Percentiles rank a stretch among this genome's conserved stretches.
Evolutionary conservation across 1,139 yeast species (phyloP).

Genomic region (Nadsonia starkeyi-henricii): DNA sequence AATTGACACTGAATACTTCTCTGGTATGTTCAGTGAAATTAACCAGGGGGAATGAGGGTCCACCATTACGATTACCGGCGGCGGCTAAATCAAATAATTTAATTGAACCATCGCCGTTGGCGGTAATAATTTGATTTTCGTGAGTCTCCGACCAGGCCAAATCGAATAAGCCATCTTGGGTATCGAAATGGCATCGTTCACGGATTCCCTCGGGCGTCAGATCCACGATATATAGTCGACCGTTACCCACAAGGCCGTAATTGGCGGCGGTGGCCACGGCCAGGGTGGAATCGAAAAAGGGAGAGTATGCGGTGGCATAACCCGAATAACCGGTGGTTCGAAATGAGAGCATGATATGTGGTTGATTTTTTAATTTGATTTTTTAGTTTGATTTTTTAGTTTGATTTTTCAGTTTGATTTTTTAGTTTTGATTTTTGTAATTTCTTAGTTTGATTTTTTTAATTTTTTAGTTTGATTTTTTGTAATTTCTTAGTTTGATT

Average conservation of each 20-base stretch:
- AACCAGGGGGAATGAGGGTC: conserved; percentile 46
- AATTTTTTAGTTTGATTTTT: too few species aligned
- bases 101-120: conserved; percentile 83
- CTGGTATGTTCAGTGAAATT: conserved; percentile 66
- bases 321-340: conserved; percentile 79
- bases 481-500: too few species aligned
- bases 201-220: conserved; percentile 49
- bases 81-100: conserved; percentile 61
- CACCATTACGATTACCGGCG: too few species aligned
- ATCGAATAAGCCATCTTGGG: conserved; percentile 88
- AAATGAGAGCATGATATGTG: conserved; percentile 45
- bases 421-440: too few species aligned
- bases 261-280: conserved; percentile 89
- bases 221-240: conserved; percentile 55
- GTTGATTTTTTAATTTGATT: too few species aligned
- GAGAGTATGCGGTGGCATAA: conserved; percentile 79
- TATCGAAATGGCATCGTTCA: conserved; percentile 52
- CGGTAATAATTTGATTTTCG: conserved; percentile 71
- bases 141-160: conserved; percentile 82
- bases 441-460: too few species aligned
- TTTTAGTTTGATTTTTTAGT: too few species aligned
- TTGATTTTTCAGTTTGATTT: too few species aligned
- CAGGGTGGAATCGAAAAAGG: conserved; percentile 74
- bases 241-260: conserved; percentile 91
- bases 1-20: conserved; percentile 78